Base-by-base conservation (phyloP, 2,329 filamentous ascomycete genomes). In the Peltaster fructicola region DNA sequence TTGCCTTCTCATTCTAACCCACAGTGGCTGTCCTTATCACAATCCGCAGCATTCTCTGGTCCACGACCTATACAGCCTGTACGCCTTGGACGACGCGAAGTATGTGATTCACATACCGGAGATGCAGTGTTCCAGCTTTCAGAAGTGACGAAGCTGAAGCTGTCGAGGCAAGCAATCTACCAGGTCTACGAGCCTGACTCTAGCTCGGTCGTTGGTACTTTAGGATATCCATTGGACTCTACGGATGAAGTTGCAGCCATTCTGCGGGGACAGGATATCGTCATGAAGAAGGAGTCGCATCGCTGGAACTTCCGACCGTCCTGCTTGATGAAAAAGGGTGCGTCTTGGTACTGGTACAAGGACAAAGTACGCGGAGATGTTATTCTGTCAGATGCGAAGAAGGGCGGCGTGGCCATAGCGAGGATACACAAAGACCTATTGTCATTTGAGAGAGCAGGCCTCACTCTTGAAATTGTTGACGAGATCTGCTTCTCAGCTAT, bases 1-100 rank as follows among this genome's bases (percentile, higher is more conserved):
- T 29, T 40, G 1, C 37, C 34, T 20, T 34, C 37, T 12, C 35
- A 39, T 19, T 35, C 34, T 1, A 38, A 35, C 22, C 35, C 36
- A 8, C 35, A 38, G 22, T 25, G 30, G 7, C 25, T 39, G 9
- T 37, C 34, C 7, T 30, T 25, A 22, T 27, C 30, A 8, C 34
- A 39, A 24, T 32, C 25, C 16, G 14, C 20, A 14, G 37, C 37
- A 6, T 32, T 32, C 17, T 14, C 15, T 14, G 22, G 22, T 7
- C 31, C 34, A 7, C 17, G 18, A 8, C 30, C 36, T 4, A 31
- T 35, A 11, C 22, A 34, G 15, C 28, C 37, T 3, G 13, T 41
- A 7, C 30, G 27, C 4, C 20, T 41, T 2, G 33, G 30, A 6
- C 31, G 30, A 17, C 26, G 36, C 13, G 33, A 32, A 15, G 24